A percentile compares a stretch with the other conserved stretches of the same genome.
Conservation (phyloP, 2,329 filamentous ascomycete genomes). For the Blumeria hordei region DNA sequence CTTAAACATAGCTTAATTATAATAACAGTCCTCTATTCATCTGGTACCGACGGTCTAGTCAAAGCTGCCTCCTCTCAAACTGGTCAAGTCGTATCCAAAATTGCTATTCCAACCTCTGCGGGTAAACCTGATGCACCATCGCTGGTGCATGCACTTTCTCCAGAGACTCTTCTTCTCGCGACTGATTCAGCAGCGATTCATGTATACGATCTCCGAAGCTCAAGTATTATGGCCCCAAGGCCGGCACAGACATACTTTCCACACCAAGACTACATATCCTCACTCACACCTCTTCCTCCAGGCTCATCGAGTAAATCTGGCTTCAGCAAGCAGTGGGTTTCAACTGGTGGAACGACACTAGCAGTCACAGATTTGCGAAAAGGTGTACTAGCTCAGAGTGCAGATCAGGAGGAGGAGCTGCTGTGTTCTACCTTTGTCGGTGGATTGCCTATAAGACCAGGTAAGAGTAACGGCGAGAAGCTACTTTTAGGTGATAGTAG, state of each 20-base stretch:
- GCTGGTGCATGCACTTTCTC: conserved; percentile 60
- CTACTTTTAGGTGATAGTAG: conserved; percentile 51
- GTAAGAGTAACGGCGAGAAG: conserved; percentile 46
- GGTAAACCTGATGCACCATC: conserved; percentile 41
- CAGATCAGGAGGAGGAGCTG: conserved; percentile 86
- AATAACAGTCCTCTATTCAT: conserved; percentile 29
- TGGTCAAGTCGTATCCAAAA: conserved; percentile 55
- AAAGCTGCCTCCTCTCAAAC: conserved; percentile 32
- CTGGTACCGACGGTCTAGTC: conserved; percentile 33
- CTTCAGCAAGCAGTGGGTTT: conserved; percentile 85
- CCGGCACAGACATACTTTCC: conserved; percentile 64
- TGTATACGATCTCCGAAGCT: conserved; percentile 57
- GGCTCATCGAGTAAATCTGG: conserved; percentile 64
- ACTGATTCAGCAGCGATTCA: conserved; percentile 81
- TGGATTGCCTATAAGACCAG: conserved; percentile 39
- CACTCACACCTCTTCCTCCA: conserved; percentile 60
- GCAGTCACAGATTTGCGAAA: conserved; percentile 72
- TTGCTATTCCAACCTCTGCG: conserved; percentile 36
- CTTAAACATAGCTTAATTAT: background rate
- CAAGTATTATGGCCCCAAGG: conserved; percentile 28
- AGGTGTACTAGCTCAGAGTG: conserved; percentile 68
- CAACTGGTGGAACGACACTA: conserved; percentile 74
- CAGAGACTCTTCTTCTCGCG: conserved; percentile 67
- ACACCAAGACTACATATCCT: conserved; percentile 83
- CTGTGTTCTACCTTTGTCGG: conserved; percentile 59